phyloP scores from a whole-genome alignment of 192 early-diverging fungal genomes.

The Kickxella alabastrina region DNA sequence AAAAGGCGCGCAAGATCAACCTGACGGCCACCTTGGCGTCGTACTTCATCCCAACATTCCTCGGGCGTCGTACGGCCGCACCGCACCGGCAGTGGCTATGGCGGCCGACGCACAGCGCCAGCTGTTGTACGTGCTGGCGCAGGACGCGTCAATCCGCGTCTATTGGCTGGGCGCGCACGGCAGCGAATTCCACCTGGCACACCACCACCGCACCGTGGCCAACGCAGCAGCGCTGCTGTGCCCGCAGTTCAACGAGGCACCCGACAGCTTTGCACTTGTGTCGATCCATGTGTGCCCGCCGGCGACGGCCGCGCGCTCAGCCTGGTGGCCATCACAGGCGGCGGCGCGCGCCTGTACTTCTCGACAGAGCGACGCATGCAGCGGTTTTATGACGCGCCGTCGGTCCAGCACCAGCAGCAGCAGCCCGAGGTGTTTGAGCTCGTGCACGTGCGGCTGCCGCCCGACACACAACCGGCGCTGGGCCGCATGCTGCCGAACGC shows the following conservation, averaged over 20 bases:
- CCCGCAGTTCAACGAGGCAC: conserved; percentile 49
- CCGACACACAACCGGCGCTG: conserved; percentile 45
- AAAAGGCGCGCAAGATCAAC: conserved; percentile 72
- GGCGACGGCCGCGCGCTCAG: conserved; percentile 64
- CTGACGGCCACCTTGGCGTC: conserved; percentile 61
- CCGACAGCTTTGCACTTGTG: conserved; percentile 61
- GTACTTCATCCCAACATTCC: conserved; percentile 71
- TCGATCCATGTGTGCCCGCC: conserved; percentile 66
- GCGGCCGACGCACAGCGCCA: conserved; percentile 64
- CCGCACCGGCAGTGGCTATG: conserved; percentile 61
- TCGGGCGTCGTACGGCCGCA: conserved; percentile 18
- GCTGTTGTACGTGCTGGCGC: conserved; percentile 68
- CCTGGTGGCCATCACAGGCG: conserved; percentile 75
- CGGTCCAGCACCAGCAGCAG: neutral
- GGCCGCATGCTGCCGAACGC: conserved; percentile 11
- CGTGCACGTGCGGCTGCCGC: conserved; percentile 67
- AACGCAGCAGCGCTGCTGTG: conserved; percentile 48
- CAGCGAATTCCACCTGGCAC: conserved; percentile 53
- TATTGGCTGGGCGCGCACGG: conserved; percentile 61
- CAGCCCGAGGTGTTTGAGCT: conserved; percentile 60
- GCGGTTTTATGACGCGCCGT: conserved; percentile 28
- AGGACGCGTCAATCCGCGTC: conserved; percentile 67
- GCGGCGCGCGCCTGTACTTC: conserved; percentile 76
- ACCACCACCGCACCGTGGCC: conserved; percentile 52
- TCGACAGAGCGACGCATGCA: conserved; percentile 48